Evolutionary conservation across 2,329 filamentous ascomycete genomes (phyloP), one percentile per base, ranked within the genome.

Genomic region (Meredithiella fracta): DNA sequence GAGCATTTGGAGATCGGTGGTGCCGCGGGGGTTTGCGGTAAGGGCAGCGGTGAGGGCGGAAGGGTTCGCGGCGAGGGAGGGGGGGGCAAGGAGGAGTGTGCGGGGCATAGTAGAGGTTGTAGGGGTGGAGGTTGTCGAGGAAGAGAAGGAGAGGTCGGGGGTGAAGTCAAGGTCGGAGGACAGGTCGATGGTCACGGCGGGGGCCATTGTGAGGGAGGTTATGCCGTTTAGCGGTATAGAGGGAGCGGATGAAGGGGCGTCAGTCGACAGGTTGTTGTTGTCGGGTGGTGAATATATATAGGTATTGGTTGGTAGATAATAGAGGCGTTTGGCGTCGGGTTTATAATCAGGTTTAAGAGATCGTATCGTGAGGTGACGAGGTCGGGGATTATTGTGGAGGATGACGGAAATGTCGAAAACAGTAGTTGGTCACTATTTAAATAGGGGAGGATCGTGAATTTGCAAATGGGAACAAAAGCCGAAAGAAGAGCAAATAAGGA

Each of bases 1-100:
- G 60, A 98, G 85, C 92, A 98, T 98, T 69, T 97, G 92, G 54
- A 98, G 76, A 66, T 98, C 92, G 60, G 89, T 91, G 49, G 77
- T 73, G 60, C 76, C 72, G 65, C 88, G 83, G 67, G 92, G 82
- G 71, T 87, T 82, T 57, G 80, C 73, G 58, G 80, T 74, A 64
- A 94, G 79, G 60, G 92, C 74, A 62, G 73, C 72, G 61, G 80
- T 78, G 61, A 97, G 76, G 63, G 81, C 81, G 62, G 87, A 83
- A 62, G 90, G 86, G 69, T 94, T 85, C 56, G 87, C 80, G 62
- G 92, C 84, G 63, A 97, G 79, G 23, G 89, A 94, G 11, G 92
- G 90, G 54, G 92, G 91, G 31, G 91, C 89, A 60, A 97, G 82
- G 42, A 95, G 81, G 60, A 95, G 82, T 31, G 83, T 91, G 68